Base-by-base conservation (phyloP, 352 stramenopile species). In the Globisporangium recalcitrans region DNA sequence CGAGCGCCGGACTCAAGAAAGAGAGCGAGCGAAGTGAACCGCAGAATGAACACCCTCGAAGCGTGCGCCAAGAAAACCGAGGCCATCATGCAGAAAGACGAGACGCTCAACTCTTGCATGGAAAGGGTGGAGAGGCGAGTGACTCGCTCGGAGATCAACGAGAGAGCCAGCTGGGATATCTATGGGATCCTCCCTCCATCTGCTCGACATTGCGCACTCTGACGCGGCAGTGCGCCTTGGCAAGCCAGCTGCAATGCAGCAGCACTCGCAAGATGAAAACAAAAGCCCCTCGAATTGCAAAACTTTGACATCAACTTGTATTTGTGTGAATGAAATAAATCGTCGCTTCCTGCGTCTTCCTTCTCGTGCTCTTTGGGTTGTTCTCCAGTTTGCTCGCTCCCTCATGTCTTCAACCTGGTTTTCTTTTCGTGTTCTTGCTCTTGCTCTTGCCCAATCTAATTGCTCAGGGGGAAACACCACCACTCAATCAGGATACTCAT, bases 321-420 rank as follows among this genome's bases (percentile, higher is more conserved):
- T 54, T 54, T 54, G 40, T 53, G 26, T 53, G 47, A 54, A 54
- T 54, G 48, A 54, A 54, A 54, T 54, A 54, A 54, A 54, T 54
- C 48, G 22, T 54, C 48, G 24, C 48, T 36, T 54, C 26, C 26
- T 54, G 7, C 11, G 22, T 36, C 14, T 11, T 11, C 34, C 34
- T 19, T 42, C 34, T 42, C 34, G 34, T n/a, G 34, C 19, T 36
- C 47, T 3, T 34, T 27, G 13, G 34, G 11, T 36, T 34, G 19
- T 54, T 54, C 48, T 54, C 36, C 14, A 10, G 26, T 22, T n/a
- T 52, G 47, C 47, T 52, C 24, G 44, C 44, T 11, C 24, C 8
- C 19, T 54, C 24, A 29, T 21, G 1, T 26, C 13, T 21, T 32
- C n/a, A n/a, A n/a, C n/a, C n/a, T n/a, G n/a, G n/a, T 54, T 19